Percentiles rank a stretch among this genome's conserved stretches.
phyloP scores from a whole-genome alignment of 331 rosid genomes.

The Pyrus hybrid region DNA sequence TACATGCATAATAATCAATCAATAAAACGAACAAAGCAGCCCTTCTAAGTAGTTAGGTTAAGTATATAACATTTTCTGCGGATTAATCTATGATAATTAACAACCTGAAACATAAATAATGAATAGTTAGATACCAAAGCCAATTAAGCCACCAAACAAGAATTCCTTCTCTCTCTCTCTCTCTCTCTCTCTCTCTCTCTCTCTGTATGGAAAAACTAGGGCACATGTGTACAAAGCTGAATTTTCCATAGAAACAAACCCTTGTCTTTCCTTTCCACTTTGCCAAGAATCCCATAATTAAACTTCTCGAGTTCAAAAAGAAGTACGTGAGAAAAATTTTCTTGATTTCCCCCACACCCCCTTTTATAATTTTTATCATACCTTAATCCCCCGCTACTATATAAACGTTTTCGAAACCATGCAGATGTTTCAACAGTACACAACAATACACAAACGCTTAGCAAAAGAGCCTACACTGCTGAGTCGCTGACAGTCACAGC shows the following conservation, averaged over 20 bases:
- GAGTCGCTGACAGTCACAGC: neutral
- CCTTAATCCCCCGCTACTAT: neutral
- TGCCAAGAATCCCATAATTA: neutral
- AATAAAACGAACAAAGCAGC: neutral
- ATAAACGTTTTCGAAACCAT: constrained; percentile 7
- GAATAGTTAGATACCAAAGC: neutral
- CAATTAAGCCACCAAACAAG: neutral
- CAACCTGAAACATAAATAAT: neutral
- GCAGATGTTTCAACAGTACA: neutral
- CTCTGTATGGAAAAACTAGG: neutral
- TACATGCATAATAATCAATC: neutral
- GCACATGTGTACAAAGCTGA: neutral
- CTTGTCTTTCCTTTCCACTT: neutral
- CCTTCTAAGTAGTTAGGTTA: neutral
- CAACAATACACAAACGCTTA: neutral
- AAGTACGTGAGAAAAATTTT: neutral
- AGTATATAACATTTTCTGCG: neutral
- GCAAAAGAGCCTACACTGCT: neutral
- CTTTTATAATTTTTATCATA: neutral
- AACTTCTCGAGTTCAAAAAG: neutral
- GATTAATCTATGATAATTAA: neutral
- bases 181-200: neutral
- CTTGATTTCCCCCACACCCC: neutral
- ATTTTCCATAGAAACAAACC: neutral
- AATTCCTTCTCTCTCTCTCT: no score